These are phyloP conservation scores for Xylaria palmicola DNA, from an alignment of 495 filamentous ascomycete species.

Conservation along the genomic window DNA sequence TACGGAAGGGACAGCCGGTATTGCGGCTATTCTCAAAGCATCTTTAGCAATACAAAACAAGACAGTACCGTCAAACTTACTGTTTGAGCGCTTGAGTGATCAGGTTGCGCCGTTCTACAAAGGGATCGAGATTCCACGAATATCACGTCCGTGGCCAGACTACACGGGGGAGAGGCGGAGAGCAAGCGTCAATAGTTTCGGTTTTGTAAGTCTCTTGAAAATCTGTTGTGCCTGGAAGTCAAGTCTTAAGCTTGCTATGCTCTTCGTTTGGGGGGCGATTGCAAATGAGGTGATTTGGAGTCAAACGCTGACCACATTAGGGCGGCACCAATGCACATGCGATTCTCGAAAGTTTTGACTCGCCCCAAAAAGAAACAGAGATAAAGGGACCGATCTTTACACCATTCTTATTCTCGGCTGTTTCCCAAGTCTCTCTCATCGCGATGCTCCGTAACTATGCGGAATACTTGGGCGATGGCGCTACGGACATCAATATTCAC, in stretches of 20 bases:
- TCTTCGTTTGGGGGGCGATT: no score
- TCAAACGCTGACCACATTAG: no score
- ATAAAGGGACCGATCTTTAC: background rate
- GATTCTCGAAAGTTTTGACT: background rate
- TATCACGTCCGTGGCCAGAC: background rate
- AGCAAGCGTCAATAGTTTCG: constrained; percentile 61
- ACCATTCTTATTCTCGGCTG: constrained; percentile 1
- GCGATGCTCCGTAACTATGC: background rate
- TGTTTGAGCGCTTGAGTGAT: constrained; percentile 53
- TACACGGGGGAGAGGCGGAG: constrained; percentile 25
- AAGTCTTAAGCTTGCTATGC: no score
- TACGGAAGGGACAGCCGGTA: constrained; percentile 48
- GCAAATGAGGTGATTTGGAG: no score
- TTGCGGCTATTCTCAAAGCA: constrained; percentile 60
- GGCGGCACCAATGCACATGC: constrained; percentile 42
- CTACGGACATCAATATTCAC: background rate
- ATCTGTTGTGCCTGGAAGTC: no score
- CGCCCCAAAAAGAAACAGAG: constrained; percentile 18
- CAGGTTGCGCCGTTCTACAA: constrained; percentile 41
- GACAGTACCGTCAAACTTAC: constrained; percentile 56
- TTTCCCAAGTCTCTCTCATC: background rate
- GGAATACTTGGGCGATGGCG: background rate
- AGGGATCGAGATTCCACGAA: constrained; percentile 37
- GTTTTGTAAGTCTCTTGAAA: constrained; percentile 47
- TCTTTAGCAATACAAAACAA: constrained; percentile 52